Conservation (phyloP, 345 rosid species). For the Corchorus olitorius region DNA sequence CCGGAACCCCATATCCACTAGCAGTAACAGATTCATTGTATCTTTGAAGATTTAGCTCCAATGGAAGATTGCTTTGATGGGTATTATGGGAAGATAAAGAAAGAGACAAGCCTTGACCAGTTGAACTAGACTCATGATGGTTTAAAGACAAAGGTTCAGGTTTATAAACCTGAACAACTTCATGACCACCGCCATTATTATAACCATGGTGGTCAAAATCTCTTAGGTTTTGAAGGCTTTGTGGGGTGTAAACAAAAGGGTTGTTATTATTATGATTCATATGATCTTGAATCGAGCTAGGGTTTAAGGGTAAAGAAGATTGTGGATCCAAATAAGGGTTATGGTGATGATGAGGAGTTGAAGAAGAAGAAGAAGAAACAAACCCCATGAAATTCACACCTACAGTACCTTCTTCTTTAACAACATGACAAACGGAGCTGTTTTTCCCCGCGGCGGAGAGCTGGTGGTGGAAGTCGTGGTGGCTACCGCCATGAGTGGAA, state of each 20-base stretch:
- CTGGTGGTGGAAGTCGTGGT: constrained; percentile 25
- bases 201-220: constrained; percentile 42
- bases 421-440: constrained; percentile 28
- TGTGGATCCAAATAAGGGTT: constrained; percentile 53
- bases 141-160: constrained; percentile 47
- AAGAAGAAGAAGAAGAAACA: constrained; percentile 37
- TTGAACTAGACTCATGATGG: constrained; percentile 28
- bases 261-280: constrained; percentile 23
- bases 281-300: constrained; percentile 43
- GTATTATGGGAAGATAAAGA: constrained; percentile 66
- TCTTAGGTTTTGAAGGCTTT: constrained; percentile 50
- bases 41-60: constrained; percentile 52
- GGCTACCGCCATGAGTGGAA: neutral
- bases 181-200: constrained; percentile 30
- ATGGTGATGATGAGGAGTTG: constrained; percentile 33
- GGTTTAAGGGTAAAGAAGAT: constrained; percentile 46
- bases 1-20: constrained; percentile 39
- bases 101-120: constrained; percentile 51
- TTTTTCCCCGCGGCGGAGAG: constrained; percentile 20
- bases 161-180: constrained; percentile 47
- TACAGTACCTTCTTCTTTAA: constrained; percentile 39
- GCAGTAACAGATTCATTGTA: constrained; percentile 37
- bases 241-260: constrained; percentile 52
- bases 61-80: constrained; percentile 41
- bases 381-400: constrained; percentile 45